Base-by-base conservation (phyloP, 176 grass and related monocot genomes). In the Thinopyrum elongatum region DNA sequence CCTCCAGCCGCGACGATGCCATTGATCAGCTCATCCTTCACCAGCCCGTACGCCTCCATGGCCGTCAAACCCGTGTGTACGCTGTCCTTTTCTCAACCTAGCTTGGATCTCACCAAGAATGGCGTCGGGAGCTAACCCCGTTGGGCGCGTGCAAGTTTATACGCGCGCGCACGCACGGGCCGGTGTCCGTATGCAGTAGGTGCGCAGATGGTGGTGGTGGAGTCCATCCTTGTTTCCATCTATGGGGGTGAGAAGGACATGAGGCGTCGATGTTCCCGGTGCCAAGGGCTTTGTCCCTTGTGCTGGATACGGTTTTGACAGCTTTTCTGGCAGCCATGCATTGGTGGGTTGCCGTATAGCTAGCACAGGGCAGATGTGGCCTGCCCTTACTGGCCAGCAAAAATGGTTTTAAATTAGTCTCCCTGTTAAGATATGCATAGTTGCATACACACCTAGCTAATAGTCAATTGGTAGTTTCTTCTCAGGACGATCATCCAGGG, bases 231-330 rank as follows among this genome's bases (percentile, higher is more conserved):
- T 91, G 85, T 76, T 91, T 91, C 49, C 62, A 88, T 88, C 89
- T 88, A 88, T 41, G 25, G 31, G 7, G 29, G 2, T 91, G 89
- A 91, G 60, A 91, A 91, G 49, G 85, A 88, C 89, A 70, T 28
- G 11, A 85, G 89, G 42, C 38, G 89, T 28, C 89, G 89, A 69
- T 85, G 69, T 41, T 88, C 81, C 72, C 89, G 89, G 89, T 88
- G 89, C 68, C 62, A 33, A 8, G 3, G 10, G 0, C 3, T 17
- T 91, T 87, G 85, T 81, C 85, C 60, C n/a, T 61, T 76, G 44
- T 3, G 73, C 44, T 55, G 73, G 49, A 41, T 5, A 77, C n/a
- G 23, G 38, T 10, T 84, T 70, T 70, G 77, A 88, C 89, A 88
- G 81, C 89, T 76, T 91, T 25, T 49, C 42, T 75, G 42, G 5